These are phyloP conservation scores for Fomitopsis pinicola DNA, from an alignment of 1,284 basidiomycete species.

Conservation along the genomic window DNA sequence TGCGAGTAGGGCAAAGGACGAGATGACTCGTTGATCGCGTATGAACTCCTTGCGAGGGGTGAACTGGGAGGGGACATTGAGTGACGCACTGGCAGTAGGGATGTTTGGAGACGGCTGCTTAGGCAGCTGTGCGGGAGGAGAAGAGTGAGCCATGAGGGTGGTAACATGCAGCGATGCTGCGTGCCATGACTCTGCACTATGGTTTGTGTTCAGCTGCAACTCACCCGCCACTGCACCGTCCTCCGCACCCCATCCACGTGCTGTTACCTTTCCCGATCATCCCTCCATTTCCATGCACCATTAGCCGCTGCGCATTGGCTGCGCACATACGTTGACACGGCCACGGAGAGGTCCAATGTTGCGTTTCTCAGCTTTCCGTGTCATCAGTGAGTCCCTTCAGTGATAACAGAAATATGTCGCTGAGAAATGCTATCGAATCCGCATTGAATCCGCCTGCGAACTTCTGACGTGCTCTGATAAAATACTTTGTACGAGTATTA, in stretches of 20 bases:
- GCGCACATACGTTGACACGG: too few species aligned
- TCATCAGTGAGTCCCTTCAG: too few species aligned
- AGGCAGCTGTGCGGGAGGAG: slow-evolving; percentile 18
- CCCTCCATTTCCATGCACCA: too few species aligned
- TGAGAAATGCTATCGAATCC: too few species aligned
- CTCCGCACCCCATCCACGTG: slow-evolving; percentile 1
- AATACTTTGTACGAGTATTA: too few species aligned
- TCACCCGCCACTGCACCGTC: slow-evolving; percentile 1
- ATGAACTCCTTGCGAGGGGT: slow-evolving; percentile 69
- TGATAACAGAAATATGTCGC: too few species aligned
- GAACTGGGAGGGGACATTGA: slow-evolving; percentile 28
- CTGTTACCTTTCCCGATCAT: not conserved
- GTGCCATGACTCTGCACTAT: slow-evolving; percentile 10
- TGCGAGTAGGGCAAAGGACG: slow-evolving; percentile 63
- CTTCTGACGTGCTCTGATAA: too few species aligned
- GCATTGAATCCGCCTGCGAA: too few species aligned
- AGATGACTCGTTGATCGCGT: slow-evolving; percentile 48
- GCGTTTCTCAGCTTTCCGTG: too few species aligned
- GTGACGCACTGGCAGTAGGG: slow-evolving; percentile 12
- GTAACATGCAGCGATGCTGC: slow-evolving; percentile 18
- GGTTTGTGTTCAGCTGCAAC: slow-evolving; percentile 1
- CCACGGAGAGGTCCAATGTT: too few species aligned
- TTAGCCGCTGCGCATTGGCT: too few species aligned
- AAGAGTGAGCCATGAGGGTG: slow-evolving; percentile 21
- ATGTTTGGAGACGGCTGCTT: slow-evolving; percentile 22